Conservation (phyloP, 768 basidiomycete genomes). For the Pholiota microspora region DNA sequence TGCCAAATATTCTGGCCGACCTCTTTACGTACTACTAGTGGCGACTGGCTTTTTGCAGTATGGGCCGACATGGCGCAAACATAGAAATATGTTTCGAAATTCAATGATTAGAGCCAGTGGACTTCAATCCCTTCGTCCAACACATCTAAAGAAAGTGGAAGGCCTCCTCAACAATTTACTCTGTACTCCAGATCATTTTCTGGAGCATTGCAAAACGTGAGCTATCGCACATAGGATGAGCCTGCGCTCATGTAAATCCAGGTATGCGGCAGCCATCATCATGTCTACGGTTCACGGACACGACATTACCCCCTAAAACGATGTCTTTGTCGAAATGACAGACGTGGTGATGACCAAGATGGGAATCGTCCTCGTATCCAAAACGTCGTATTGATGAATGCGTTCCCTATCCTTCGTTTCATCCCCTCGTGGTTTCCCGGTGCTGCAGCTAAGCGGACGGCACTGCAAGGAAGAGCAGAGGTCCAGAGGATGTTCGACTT, state of each 20-base stretch:
- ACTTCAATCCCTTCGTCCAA: neutral
- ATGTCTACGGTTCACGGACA: neutral
- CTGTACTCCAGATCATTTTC: neutral
- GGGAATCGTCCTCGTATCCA: neutral
- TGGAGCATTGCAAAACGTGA: neutral
- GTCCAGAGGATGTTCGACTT: constrained; percentile 5
- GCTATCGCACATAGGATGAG: neutral
- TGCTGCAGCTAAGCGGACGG: constrained; percentile 3
- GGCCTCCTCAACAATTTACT: neutral
- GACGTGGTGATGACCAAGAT: neutral
- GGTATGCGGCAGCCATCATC: neutral
- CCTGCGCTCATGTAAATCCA: neutral
- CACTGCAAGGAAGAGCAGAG: neutral
- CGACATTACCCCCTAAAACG: neutral
- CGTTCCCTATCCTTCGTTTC: constrained; percentile 13
- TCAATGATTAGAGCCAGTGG: neutral
- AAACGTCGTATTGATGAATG: too few species aligned
- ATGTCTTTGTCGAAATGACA: neutral
- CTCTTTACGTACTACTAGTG: neutral
- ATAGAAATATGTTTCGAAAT: neutral
- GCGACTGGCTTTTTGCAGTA: neutral
- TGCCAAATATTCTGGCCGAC: neutral
- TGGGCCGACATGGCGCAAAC: neutral
- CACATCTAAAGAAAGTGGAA: neutral
- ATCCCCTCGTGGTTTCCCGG: constrained; percentile 18